Conservation (phyloP, 768 basidiomycete genomes). For the Termitomyces bulborhizus region DNA sequence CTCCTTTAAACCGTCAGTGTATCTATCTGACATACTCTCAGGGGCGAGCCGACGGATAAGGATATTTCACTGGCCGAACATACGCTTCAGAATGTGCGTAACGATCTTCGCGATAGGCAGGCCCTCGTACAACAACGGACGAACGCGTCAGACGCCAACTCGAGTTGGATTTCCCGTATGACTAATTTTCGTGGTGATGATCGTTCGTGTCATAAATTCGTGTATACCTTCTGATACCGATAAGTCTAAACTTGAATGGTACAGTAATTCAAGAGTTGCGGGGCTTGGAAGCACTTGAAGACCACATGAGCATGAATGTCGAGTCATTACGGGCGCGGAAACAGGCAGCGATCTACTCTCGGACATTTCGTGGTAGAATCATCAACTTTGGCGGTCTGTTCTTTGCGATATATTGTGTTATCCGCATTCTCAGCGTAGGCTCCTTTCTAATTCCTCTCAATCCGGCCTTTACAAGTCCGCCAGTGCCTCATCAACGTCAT, state of each 20-base stretch:
- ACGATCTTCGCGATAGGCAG: slow-evolving; percentile 42
- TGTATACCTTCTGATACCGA: not conserved
- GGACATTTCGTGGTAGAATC: slow-evolving; percentile 50
- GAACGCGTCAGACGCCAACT: slow-evolving; percentile 18
- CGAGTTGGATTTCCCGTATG: slow-evolving; percentile 45
- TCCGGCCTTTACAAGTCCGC: not conserved
- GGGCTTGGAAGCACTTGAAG: slow-evolving; percentile 62
- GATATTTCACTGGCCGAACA: slow-evolving; percentile 53
- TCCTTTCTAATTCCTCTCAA: not conserved
- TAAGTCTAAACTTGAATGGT: not conserved
- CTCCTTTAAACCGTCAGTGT: not conserved
- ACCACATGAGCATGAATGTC: slow-evolving; percentile 58
- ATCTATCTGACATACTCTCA: slow-evolving; percentile 10
- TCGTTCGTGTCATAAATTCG: slow-evolving; percentile 20
- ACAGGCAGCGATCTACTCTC: slow-evolving; percentile 40
- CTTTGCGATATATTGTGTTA: slow-evolving; percentile 64
- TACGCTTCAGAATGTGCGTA: slow-evolving; percentile 52
- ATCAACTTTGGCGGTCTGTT: slow-evolving; percentile 39
- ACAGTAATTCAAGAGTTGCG: slow-evolving; percentile 49
- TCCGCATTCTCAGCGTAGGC: slow-evolving; percentile 58
- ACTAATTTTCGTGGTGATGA: slow-evolving; percentile 44
- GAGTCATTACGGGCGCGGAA: slow-evolving; percentile 43
- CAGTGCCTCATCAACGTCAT: slow-evolving; percentile 52
- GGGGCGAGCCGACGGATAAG: slow-evolving; percentile 37
- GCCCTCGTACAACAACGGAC: slow-evolving; percentile 26